These are phyloP conservation scores for Cryphonectria carpinicola DNA, from an alignment of 2,329 filamentous ascomycete species.

Conservation along the genomic window DNA sequence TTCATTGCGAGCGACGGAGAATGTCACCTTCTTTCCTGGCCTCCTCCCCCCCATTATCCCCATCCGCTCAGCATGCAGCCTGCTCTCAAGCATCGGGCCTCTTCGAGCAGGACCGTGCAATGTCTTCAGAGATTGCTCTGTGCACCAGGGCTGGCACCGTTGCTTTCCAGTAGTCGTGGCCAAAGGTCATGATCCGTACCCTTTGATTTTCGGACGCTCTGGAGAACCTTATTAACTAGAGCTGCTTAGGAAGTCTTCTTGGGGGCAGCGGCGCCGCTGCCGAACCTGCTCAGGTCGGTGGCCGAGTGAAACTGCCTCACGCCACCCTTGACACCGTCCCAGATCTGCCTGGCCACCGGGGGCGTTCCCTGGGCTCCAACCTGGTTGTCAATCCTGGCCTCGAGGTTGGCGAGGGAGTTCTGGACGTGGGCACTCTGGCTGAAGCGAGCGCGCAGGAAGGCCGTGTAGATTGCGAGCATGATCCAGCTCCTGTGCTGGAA, in stretches of 20 bases:
- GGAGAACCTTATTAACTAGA: not conserved
- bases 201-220: too few relatives aligned
- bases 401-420: conserved; percentile 72
- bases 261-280: conserved; percentile 59
- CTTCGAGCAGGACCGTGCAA: not conserved
- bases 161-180: not conserved
- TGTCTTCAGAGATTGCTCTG: not conserved
- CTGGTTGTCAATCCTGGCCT: conserved; percentile 77
- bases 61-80: not conserved
- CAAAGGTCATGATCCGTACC: not conserved
- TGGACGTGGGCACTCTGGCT: conserved; percentile 94
- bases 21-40: not conserved
- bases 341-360: conserved; percentile 75
- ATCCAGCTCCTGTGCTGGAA: conserved; percentile 94
- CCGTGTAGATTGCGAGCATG: conserved; percentile 81
- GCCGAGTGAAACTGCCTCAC: conserved; percentile 75
- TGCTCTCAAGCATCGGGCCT: not conserved
- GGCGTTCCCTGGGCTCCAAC: conserved; percentile 87
- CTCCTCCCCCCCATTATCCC: not conserved
- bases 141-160: not conserved
- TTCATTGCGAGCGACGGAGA: not conserved
- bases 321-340: conserved; percentile 77
- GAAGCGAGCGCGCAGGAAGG: conserved; percentile 89
- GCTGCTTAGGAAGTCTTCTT: conserved; percentile 65
- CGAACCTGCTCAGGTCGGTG: conserved; percentile 78